A percentile compares a stretch with the other conserved stretches of the same genome.
Evolutionary conservation across 192 early-diverging fungal species (phyloP).

Genomic region (Cladochytrium replicatum): DNA sequence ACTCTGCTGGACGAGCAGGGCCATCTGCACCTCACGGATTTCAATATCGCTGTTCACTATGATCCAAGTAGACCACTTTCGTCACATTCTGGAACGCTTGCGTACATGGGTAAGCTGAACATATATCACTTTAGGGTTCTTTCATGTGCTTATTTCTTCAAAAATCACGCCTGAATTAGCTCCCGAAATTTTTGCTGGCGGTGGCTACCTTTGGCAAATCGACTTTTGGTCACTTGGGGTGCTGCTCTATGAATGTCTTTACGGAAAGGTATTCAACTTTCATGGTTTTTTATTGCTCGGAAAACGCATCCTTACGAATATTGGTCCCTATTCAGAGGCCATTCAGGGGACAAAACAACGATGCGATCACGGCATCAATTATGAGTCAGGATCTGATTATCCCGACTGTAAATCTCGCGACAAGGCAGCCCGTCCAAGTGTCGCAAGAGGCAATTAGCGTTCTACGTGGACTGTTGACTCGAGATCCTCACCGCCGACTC

Average conservation of each 20-base stretch:
- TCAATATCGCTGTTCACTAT: slow-evolving; percentile 44
- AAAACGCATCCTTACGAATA: too few species aligned
- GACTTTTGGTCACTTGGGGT: slow-evolving; percentile 61
- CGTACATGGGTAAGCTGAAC: slow-evolving; percentile 67
- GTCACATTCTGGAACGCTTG: slow-evolving; percentile 78
- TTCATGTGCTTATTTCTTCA: not conserved
- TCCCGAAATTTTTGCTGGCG: slow-evolving; percentile 24
- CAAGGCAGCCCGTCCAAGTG: slow-evolving; percentile 8
- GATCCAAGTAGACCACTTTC: slow-evolving; percentile 31
- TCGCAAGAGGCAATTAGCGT: slow-evolving; percentile 11
- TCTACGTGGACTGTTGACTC: slow-evolving; percentile 45
- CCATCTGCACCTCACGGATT: slow-evolving; percentile 33
- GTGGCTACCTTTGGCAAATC: slow-evolving; percentile 14
- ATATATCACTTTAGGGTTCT: not conserved
- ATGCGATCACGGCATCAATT: slow-evolving; percentile 47
- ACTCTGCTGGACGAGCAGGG: slow-evolving; percentile 19
- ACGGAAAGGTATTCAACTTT: slow-evolving; percentile 60
- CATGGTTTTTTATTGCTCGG: too few species aligned
- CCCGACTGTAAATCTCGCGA: slow-evolving; percentile 34
- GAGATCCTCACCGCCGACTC: slow-evolving; percentile 60
- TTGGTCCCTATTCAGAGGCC: too few species aligned
- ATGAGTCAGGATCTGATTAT: slow-evolving; percentile 45
- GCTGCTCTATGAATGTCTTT: slow-evolving; percentile 55
- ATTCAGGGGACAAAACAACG: slow-evolving; percentile 54
- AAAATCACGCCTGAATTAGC: slow-evolving; percentile 10